phyloP scores from a whole-genome alignment of 768 basidiomycete species.

The Macrolepiota dolichaula region DNA sequence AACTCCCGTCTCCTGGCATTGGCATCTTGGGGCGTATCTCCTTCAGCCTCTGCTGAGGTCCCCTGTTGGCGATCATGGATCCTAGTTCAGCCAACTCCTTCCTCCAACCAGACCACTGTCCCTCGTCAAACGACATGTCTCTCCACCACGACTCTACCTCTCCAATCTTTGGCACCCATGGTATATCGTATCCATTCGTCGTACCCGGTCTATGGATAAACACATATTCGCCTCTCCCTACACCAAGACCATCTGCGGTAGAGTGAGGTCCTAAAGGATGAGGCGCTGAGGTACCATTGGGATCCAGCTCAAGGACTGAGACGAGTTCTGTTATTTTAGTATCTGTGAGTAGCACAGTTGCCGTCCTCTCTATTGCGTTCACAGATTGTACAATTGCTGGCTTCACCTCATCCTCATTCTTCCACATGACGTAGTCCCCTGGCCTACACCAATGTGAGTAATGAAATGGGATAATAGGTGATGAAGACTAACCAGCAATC shows the following conservation, averaged over 20 bases:
- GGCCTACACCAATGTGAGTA: constrained; percentile 52
- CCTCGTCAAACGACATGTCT: constrained; percentile 49
- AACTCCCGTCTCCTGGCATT: constrained; percentile 30
- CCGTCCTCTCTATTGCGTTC: constrained; percentile 68
- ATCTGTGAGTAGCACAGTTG: constrained; percentile 57
- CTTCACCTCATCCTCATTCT: constrained; percentile 62
- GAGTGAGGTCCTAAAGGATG: constrained; percentile 35
- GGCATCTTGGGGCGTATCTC: constrained; percentile 45
- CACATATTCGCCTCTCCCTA: constrained; percentile 81
- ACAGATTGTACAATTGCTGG: constrained; percentile 79
- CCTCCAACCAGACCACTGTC: constrained; percentile 66
- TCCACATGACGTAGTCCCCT: constrained; percentile 87
- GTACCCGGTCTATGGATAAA: constrained; percentile 68
- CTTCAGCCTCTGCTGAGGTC: constrained; percentile 31
- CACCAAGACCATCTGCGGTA: constrained; percentile 64
- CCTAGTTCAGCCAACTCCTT: constrained; percentile 71
- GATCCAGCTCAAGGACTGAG: constrained; percentile 85
- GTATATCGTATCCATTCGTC: constrained; percentile 69
- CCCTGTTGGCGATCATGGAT: constrained; percentile 45
- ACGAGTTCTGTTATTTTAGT: constrained; percentile 57
- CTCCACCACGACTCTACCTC: constrained; percentile 81
- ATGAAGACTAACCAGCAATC: constrained; percentile 70
- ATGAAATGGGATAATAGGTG: background rate
- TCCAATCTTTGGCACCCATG: constrained; percentile 80
- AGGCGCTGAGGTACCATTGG: constrained; percentile 65